Evolutionary conservation across 768 basidiomycete genomes (phyloP).

Genomic region (Naganishia friedmannii): DNA sequence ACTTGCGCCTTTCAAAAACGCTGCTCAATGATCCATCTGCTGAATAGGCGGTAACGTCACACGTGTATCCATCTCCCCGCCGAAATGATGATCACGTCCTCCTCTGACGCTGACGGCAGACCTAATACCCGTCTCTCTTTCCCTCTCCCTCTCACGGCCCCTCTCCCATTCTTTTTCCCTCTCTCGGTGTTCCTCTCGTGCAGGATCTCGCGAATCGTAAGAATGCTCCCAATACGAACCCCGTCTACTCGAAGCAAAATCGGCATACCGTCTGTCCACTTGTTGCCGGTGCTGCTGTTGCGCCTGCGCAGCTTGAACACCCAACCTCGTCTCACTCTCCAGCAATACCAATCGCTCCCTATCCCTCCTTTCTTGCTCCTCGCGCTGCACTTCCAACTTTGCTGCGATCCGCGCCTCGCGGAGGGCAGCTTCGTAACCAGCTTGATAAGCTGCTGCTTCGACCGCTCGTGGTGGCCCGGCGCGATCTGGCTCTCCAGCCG

Average conservation of each 20-base stretch:
- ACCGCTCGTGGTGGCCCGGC: background rate
- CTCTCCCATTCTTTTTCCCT: background rate
- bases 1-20: background rate
- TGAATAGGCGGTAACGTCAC: conserved; percentile 12
- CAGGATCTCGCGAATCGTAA: background rate
- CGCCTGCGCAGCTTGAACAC: background rate
- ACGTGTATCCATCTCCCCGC: conserved; percentile 19
- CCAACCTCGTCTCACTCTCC: conserved; percentile 8
- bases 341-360: conserved; percentile 8
- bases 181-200: background rate
- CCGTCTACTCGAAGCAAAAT: conserved; percentile 1
- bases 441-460: conserved; percentile 9
- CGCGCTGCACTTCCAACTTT: conserved; percentile 8
- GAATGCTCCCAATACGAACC: conserved; percentile 9
- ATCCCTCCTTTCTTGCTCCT: conserved; percentile 6
- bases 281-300: background rate
- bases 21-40: conserved; percentile 11
- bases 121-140: background rate
- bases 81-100: conserved; percentile 5
- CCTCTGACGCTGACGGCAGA: background rate
- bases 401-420: conserved; percentile 7
- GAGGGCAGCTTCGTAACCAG: conserved; percentile 16
- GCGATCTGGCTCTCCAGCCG: background rate
- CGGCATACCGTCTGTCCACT: background rate
- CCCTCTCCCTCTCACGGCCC: background rate